Percentiles rank a stretch among this genome's conserved stretches.
phyloP scores from a whole-genome alignment of 164 flowering plant species.

The Nymphaea thermarum region DNA sequence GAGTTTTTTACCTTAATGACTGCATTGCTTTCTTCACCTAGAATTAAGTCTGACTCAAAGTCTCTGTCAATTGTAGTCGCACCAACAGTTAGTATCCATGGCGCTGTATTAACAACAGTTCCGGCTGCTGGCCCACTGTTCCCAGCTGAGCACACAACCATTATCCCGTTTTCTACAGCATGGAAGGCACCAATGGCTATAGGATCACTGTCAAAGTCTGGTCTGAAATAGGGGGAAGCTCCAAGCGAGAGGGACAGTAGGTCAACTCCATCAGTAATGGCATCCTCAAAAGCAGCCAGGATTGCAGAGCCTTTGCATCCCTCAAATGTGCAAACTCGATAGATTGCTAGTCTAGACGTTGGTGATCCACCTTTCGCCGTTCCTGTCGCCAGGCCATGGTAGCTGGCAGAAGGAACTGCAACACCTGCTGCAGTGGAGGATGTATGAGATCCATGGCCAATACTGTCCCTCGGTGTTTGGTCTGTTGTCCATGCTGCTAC shows the following conservation, averaged over 20 bases:
- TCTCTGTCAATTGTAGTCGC: conserved; percentile 27
- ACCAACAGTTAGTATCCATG: conserved; percentile 69
- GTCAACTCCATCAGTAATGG: conserved; percentile 64
- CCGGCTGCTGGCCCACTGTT: conserved; percentile 40
- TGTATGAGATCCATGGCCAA: conserved; percentile 33
- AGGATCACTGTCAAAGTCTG: conserved; percentile 33
- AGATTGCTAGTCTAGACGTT: conserved; percentile 47
- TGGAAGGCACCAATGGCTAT: conserved; percentile 78
- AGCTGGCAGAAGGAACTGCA: conserved; percentile 35
- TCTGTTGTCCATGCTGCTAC: not conserved
- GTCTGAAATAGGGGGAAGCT: conserved; percentile 13
- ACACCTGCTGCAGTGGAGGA: conserved; percentile 25
- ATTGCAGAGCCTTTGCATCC: conserved; percentile 61
- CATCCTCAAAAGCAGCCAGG: conserved; percentile 62
- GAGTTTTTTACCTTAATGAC: not conserved
- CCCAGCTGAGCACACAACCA: conserved; percentile 75
- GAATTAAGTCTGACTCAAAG: conserved; percentile 17
- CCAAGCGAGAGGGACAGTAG: conserved; percentile 56
- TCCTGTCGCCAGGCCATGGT: conserved; percentile 61
- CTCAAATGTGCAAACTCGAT: conserved; percentile 32
- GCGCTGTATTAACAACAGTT: conserved; percentile 54
- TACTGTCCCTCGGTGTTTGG: conserved; percentile 23
- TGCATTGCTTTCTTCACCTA: conserved; percentile 8
- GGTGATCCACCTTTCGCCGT: conserved; percentile 68
- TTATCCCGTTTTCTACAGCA: conserved; percentile 54